A percentile compares a stretch with the other conserved stretches of the same genome.
These are phyloP conservation scores for Blastobotrys elegans DNA, from an alignment of 1,139 yeast genomes.

Conservation along the genomic window DNA sequence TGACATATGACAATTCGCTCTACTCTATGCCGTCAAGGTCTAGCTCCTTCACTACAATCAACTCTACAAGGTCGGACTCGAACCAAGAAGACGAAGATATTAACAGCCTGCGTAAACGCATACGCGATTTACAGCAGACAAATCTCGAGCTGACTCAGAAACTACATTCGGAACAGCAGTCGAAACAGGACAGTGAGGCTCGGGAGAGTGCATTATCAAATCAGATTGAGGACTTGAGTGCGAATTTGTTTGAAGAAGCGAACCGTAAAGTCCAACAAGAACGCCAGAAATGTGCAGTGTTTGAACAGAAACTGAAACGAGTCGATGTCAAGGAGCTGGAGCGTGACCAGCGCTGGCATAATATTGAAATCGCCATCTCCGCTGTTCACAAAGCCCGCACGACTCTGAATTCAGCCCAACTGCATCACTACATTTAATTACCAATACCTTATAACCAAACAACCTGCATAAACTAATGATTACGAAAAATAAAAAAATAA, in stretches of 20 bases:
- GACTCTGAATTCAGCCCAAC: constrained; percentile 9
- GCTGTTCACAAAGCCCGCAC: constrained; percentile 30
- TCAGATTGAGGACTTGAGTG: constrained; percentile 75
- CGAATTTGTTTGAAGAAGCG: constrained; percentile 73
- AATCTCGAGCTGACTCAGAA: constrained; percentile 29
- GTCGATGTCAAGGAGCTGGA: constrained; percentile 13
- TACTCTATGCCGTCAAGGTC: constrained; percentile 8
- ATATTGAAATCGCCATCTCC: constrained; percentile 30
- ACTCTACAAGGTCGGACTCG: not conserved
- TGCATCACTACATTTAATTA: constrained; percentile 12
- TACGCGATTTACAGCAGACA: constrained; percentile 14
- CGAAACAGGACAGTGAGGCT: constrained; percentile 48
- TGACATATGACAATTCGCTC: constrained; percentile 3
- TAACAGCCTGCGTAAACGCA: constrained; percentile 16
- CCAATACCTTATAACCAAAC: not conserved
- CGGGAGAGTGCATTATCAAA: constrained; percentile 55
- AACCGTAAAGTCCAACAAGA: constrained; percentile 55
- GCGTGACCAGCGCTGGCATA: constrained; percentile 38
- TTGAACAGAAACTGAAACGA: constrained; percentile 13
- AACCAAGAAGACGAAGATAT: constrained; percentile 14
- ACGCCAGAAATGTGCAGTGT: constrained; percentile 5
- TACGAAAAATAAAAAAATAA: no score
- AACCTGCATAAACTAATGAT: not conserved
- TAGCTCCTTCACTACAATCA: constrained; percentile 6
- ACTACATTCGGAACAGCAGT: constrained; percentile 36